Evolutionary conservation across 768 basidiomycete genomes (phyloP).

Genomic region (Agrocybe pediades): DNA sequence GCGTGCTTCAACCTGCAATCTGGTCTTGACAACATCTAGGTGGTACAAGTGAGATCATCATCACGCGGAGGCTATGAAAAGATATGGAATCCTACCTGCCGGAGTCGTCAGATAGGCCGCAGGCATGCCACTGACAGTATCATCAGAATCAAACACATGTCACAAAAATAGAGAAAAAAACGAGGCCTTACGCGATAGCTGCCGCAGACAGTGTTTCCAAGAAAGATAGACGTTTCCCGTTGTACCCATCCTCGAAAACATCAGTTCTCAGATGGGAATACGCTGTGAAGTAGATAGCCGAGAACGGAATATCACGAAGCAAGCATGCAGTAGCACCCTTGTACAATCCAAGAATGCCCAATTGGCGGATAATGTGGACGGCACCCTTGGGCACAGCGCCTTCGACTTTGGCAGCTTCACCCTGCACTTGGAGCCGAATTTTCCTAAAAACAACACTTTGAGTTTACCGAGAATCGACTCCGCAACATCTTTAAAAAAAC

Average conservation of each 20-base stretch:
- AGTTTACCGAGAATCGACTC: conserved; percentile 4
- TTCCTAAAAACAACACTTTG: conserved; percentile 50
- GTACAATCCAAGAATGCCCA: conserved; percentile 93
- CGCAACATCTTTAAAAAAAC: conserved; percentile 25
- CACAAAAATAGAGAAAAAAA: conserved; percentile 22
- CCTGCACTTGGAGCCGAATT: conserved; percentile 94
- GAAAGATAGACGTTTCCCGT: conserved; percentile 91
- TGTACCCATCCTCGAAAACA: conserved; percentile 92
- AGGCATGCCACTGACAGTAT: conserved; percentile 84
- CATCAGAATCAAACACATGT: conserved; percentile 26
- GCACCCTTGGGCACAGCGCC: conserved; percentile 85
- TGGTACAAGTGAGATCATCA: conserved; percentile 10
- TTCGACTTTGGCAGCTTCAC: conserved; percentile 88
- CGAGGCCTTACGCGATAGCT: conserved; percentile 80
- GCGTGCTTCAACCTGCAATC: conserved; percentile 90
- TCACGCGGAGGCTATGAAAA: conserved; percentile 9
- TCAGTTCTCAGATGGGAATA: conserved; percentile 93
- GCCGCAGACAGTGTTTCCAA: conserved; percentile 85
- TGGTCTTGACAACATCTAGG: conserved; percentile 96
- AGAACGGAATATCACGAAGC: conserved; percentile 95
- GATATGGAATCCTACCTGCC: conserved; percentile 55
- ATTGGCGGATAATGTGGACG: conserved; percentile 87
- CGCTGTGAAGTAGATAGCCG: conserved; percentile 88
- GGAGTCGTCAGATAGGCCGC: conserved; percentile 94
- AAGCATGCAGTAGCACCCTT: conserved; percentile 92